phyloP scores from a whole-genome alignment of 2,329 filamentous ascomycete species.

The Falciphora oryzae region DNA sequence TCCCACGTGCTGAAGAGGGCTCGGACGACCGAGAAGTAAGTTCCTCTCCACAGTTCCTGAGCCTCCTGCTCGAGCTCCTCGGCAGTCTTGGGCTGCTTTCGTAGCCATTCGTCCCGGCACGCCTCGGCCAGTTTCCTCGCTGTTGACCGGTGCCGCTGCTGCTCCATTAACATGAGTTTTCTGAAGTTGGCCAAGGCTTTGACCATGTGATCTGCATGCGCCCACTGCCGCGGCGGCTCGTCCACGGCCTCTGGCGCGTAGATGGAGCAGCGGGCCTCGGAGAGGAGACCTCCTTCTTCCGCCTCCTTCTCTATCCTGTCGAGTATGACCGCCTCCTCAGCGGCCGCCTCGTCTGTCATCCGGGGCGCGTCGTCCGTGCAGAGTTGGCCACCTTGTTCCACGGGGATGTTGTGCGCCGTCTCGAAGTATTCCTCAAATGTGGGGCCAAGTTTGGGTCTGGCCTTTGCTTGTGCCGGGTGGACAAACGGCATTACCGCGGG shows the following conservation, averaged over 20 bases:
- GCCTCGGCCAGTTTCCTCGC: slow-evolving; percentile 78
- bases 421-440: slow-evolving; percentile 54
- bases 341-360: slow-evolving; percentile 57
- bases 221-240: slow-evolving; percentile 73
- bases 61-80: slow-evolving; percentile 82
- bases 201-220: slow-evolving; percentile 80
- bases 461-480: slow-evolving; percentile 52
- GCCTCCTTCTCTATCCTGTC: slow-evolving; percentile 66
- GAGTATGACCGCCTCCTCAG: slow-evolving; percentile 64
- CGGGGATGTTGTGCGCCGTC: slow-evolving; percentile 42
- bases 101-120: slow-evolving; percentile 68
- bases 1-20: slow-evolving; percentile 55
- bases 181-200: slow-evolving; percentile 76
- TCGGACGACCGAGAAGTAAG: slow-evolving; percentile 67
- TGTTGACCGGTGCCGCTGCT: slow-evolving; percentile 65
- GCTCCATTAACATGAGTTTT: slow-evolving; percentile 72
- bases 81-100: slow-evolving; percentile 65
- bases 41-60: slow-evolving; percentile 56
- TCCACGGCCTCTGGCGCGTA: slow-evolving; percentile 68
- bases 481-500: slow-evolving; percentile 48
- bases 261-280: slow-evolving; percentile 60
- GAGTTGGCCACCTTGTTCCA: slow-evolving; percentile 53
- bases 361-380: slow-evolving; percentile 48
- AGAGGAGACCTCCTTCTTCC: slow-evolving; percentile 69
- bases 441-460: slow-evolving; percentile 45